These are phyloP conservation scores for Cercospora berteroae DNA, from an alignment of 2,329 filamentous ascomycete species.

Conservation along the genomic window DNA sequence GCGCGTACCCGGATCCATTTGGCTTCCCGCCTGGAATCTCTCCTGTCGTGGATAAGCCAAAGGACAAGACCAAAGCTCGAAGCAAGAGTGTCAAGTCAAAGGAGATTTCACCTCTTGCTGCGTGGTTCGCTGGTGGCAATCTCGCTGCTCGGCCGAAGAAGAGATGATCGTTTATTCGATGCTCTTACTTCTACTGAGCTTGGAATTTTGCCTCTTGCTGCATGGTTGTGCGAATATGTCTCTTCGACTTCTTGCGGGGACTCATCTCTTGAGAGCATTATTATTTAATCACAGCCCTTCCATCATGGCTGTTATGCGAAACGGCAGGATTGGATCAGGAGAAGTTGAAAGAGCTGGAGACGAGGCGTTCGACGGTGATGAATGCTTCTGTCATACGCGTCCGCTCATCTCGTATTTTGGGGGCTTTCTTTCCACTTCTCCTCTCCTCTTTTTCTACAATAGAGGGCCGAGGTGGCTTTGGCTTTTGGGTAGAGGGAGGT, in stretches of 20 bases:
- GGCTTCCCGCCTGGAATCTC: slow-evolving; percentile 10
- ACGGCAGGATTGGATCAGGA: not conserved
- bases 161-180: not conserved
- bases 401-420: not conserved
- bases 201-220: not conserved
- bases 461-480: slow-evolving; percentile 1
- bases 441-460: not conserved
- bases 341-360: not conserved
- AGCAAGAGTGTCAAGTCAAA: slow-evolving; percentile 26
- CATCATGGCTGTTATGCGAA: slow-evolving; percentile 4
- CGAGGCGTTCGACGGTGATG: slow-evolving; percentile 7
- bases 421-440: not conserved
- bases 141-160: slow-evolving; percentile 20
- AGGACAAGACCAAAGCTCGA: slow-evolving; percentile 24
- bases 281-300: not conserved
- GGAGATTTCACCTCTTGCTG: slow-evolving; percentile 28
- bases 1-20: slow-evolving; percentile 22
- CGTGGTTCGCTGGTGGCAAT: slow-evolving; percentile 33
- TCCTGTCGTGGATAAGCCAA: slow-evolving; percentile 18
- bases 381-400: slow-evolving; percentile 1
- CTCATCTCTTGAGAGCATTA: not conserved
- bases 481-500: not conserved
- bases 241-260: not conserved
- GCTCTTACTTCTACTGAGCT: not conserved
- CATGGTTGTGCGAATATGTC: not conserved